Conservation (phyloP, 306 rosid genomes). For the Cicer cuneatum region DNA sequence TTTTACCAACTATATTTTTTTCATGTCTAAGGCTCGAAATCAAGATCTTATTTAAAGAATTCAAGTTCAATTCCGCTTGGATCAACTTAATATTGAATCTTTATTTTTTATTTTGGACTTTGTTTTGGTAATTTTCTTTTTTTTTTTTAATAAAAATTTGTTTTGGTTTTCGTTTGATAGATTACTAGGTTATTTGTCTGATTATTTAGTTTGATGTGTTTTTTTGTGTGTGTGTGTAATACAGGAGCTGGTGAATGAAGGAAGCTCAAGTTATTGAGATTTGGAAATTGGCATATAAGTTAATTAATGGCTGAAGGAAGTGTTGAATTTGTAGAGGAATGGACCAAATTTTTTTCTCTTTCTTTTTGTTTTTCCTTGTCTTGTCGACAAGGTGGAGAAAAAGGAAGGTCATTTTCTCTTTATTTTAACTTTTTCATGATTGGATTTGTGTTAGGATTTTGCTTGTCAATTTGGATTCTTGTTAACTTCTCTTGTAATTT, state of each 20-base stretch:
- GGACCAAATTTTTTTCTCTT: slow-evolving; percentile 20
- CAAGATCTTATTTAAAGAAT: too few species aligned
- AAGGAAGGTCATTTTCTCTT: slow-evolving; percentile 40
- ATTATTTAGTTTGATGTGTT: not conserved
- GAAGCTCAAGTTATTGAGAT: slow-evolving; percentile 57
- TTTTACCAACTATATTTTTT: too few species aligned
- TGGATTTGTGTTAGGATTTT: slow-evolving; percentile 42
- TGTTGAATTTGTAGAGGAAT: slow-evolving; percentile 55
- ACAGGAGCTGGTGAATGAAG: slow-evolving; percentile 64
- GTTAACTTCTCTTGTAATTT: slow-evolving; percentile 18
- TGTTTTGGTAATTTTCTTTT: too few species aligned
- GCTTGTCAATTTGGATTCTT: slow-evolving; percentile 44
- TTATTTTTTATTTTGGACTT: too few species aligned
- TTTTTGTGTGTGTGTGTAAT: not conserved
- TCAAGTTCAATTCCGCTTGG: too few species aligned
- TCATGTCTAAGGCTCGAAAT: too few species aligned
- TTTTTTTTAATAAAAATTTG: too few species aligned
- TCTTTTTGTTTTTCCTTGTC: slow-evolving; percentile 36
- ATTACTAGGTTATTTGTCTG: not conserved
- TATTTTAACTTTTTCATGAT: not conserved
- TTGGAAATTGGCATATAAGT: slow-evolving; percentile 57
- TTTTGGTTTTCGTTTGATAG: not conserved
- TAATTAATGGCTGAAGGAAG: slow-evolving; percentile 31
- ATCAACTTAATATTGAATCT: too few species aligned
- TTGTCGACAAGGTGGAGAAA: slow-evolving; percentile 15